These are phyloP conservation scores for Boletus rufocinnamomeus DNA, from an alignment of 768 basidiomycete species.

Conservation along the genomic window DNA sequence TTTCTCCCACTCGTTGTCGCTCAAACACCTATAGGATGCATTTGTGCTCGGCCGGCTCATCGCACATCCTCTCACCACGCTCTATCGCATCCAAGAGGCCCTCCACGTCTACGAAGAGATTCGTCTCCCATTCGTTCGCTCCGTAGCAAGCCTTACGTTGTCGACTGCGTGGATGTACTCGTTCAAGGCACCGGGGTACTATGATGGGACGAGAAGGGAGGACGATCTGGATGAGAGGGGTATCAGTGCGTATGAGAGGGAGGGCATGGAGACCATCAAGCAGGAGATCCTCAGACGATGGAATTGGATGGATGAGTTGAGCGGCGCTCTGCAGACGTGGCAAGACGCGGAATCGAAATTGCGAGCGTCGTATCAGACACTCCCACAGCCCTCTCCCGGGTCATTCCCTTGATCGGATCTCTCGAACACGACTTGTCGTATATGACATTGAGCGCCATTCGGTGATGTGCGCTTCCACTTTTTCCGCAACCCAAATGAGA, in stretches of 20 bases:
- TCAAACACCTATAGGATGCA: conserved; percentile 13
- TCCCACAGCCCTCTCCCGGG: no score
- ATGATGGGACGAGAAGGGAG: conserved; percentile 21
- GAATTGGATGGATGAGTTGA: conserved; percentile 15
- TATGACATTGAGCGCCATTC: no score
- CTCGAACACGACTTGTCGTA: no score
- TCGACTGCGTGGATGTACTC: conserved; percentile 20
- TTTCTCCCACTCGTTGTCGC: background rate
- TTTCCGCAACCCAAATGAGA: no score
- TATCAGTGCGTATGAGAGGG: conserved; percentile 13
- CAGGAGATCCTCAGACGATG: conserved; percentile 17
- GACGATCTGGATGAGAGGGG: conserved; percentile 13
- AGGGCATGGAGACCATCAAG: conserved; percentile 19
- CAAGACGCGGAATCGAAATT: conserved; percentile 18
- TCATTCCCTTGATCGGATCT: no score
- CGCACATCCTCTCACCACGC: conserved; percentile 18
- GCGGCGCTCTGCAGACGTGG: conserved; percentile 17
- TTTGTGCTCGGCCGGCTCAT: conserved; percentile 25
- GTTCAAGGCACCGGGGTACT: conserved; percentile 23
- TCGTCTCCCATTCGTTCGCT: conserved; percentile 18
- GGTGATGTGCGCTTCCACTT: no score
- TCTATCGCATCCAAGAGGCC: conserved; percentile 3
- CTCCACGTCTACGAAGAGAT: conserved; percentile 11
- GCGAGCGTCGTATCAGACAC: no score
- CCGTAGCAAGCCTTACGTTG: conserved; percentile 19